These are phyloP conservation scores for Alternaria sp. DNA, from an alignment of 2,329 filamentous ascomycete genomes.

Conservation along the genomic window DNA sequence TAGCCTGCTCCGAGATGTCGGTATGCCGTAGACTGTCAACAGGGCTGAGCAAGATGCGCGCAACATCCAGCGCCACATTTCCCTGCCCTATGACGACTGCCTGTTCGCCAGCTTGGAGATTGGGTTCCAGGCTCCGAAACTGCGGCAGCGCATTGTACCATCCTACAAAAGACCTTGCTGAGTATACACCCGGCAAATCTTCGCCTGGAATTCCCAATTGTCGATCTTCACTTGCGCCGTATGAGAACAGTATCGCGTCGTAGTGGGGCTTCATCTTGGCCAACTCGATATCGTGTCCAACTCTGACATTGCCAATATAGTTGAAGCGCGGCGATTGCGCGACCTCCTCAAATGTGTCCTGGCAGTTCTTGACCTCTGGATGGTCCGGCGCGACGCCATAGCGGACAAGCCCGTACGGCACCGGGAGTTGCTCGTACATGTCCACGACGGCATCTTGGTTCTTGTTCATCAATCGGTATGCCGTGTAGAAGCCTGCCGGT, in stretches of 20 bases:
- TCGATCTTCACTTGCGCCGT: slow-evolving; percentile 86
- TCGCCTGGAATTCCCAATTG: slow-evolving; percentile 82
- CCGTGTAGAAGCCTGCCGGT: slow-evolving; percentile 94
- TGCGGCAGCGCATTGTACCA: slow-evolving; percentile 98
- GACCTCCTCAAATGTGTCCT: slow-evolving; percentile 90
- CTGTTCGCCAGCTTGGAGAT: slow-evolving; percentile 76
- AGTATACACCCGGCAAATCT: slow-evolving; percentile 76
- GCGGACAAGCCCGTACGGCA: slow-evolving; percentile 89
- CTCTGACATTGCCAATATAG: slow-evolving; percentile 86
- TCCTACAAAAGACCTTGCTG: slow-evolving; percentile 90
- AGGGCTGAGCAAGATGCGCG: slow-evolving; percentile 81
- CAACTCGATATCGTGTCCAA: slow-evolving; percentile 75
- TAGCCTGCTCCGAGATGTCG: slow-evolving; percentile 85
- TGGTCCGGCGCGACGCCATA: slow-evolving; percentile 98
- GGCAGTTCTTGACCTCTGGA: slow-evolving; percentile 98
- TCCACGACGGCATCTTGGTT: slow-evolving; percentile 77
- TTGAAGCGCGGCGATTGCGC: slow-evolving; percentile 82
- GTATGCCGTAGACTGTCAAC: slow-evolving; percentile 77
- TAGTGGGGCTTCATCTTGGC: slow-evolving; percentile 77
- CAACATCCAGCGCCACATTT: slow-evolving; percentile 94
- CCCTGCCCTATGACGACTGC: slow-evolving; percentile 92
- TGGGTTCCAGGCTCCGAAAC: slow-evolving; percentile 72
- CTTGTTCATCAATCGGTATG: slow-evolving; percentile 81
- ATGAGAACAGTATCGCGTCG: slow-evolving; percentile 89
- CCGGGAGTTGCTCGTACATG: slow-evolving; percentile 95